Percentiles rank a stretch among this genome's conserved stretches.
These are phyloP conservation scores for Penicillium digitatum DNA, from an alignment of 2,329 filamentous ascomycete genomes.

Conservation along the genomic window DNA sequence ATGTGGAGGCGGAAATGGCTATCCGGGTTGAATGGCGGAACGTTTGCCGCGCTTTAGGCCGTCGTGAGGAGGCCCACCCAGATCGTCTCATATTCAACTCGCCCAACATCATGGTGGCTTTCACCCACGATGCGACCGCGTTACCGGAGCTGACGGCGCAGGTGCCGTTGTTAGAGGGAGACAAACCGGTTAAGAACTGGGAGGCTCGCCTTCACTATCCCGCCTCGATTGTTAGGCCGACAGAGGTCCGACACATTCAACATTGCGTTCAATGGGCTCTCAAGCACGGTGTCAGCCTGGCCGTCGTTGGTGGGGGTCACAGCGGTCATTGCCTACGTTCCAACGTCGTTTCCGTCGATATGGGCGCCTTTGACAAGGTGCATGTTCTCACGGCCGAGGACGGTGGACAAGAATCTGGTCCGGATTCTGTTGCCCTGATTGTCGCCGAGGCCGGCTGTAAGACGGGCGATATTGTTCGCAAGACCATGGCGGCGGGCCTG, in stretches of 20 bases:
- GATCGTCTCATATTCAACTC: constrained; percentile 47
- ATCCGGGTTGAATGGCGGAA: constrained; percentile 47
- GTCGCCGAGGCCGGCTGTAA: constrained; percentile 56
- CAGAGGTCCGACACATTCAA: constrained; percentile 49
- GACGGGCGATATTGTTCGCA: constrained; percentile 51
- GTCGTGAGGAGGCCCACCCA: constrained; percentile 36
- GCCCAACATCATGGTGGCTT: constrained; percentile 51
- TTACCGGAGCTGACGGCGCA: constrained; percentile 44
- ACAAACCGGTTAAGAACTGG: constrained; percentile 17
- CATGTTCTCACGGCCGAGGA: constrained; percentile 20
- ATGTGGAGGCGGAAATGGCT: constrained; percentile 22
- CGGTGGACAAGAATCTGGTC: neutral
- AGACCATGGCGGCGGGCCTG: constrained; percentile 47
- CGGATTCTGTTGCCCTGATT: constrained; percentile 36
- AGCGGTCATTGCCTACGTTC: constrained; percentile 56
- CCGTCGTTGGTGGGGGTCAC: constrained; percentile 57
- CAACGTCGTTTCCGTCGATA: constrained; percentile 55
- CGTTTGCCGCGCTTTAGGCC: constrained; percentile 50
- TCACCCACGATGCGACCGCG: constrained; percentile 46
- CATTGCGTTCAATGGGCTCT: constrained; percentile 56
- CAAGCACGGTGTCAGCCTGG: constrained; percentile 45
- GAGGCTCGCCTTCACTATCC: constrained; percentile 48
- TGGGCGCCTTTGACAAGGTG: constrained; percentile 54
- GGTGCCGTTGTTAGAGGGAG: constrained; percentile 34
- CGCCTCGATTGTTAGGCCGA: constrained; percentile 48